These are phyloP conservation scores for Rhododendron mucronatum DNA, from an alignment of 148 eudicot species.

Conservation along the genomic window DNA sequence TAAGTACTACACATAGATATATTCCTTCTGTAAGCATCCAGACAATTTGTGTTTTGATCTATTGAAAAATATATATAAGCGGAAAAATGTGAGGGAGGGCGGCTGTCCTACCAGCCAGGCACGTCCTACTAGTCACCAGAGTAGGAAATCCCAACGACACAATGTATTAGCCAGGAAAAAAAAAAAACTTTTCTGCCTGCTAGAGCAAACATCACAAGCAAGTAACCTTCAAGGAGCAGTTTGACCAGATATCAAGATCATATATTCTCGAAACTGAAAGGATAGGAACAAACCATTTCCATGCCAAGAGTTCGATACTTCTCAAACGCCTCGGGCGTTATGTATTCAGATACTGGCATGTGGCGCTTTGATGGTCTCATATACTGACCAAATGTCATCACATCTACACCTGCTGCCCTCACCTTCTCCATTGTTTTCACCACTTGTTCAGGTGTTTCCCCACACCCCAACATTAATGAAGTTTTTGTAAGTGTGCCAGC, in stretches of 20 bases:
- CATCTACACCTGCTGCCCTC: conserved; percentile 97
- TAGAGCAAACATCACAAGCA: not conserved
- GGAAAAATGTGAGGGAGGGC: not conserved
- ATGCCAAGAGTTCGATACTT: conserved; percentile 72
- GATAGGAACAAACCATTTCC: conserved; percentile 65
- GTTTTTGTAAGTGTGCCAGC: conserved; percentile 92
- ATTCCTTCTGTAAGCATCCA: not conserved
- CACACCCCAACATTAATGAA: conserved; percentile 92
- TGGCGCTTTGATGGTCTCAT: conserved; percentile 97
- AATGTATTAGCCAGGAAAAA: not conserved
- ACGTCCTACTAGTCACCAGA: not conserved
- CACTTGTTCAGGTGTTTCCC: conserved; percentile 94
- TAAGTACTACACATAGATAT: not conserved
- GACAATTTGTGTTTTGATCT: not conserved
- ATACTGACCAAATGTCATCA: conserved; percentile 95
- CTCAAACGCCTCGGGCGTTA: conserved; percentile 91
- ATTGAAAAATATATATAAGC: not conserved
- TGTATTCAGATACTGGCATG: conserved; percentile 90
- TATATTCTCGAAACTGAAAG: not conserved
- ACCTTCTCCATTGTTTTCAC: conserved; percentile 94
- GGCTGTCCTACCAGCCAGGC: not conserved
- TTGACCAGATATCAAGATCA: not conserved
- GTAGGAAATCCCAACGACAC: not conserved
- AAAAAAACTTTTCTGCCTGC: not conserved
- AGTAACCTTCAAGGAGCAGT: not conserved